Evolutionary conservation across 1,284 basidiomycete genomes (phyloP).

Genomic region (Leccinum solheimii): DNA sequence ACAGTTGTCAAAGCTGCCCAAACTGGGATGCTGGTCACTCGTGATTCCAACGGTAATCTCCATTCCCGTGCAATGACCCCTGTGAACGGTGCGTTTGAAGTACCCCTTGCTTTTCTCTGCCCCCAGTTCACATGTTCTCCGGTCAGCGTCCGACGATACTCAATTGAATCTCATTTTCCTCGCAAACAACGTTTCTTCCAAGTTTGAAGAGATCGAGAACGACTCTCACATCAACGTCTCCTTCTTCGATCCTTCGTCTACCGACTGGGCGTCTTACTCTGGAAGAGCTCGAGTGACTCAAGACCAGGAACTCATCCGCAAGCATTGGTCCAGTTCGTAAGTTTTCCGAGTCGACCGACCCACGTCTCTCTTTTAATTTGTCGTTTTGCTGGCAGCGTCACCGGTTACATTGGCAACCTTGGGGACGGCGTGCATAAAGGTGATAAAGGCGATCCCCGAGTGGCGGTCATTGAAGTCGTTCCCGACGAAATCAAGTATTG

Average conservation of each 20-base stretch:
- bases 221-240: slow-evolving; percentile 80
- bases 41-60: slow-evolving; percentile 69
- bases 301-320: slow-evolving; percentile 66
- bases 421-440: slow-evolving; percentile 88
- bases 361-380: neutral
- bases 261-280: slow-evolving; percentile 84
- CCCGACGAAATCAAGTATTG: slow-evolving; percentile 84
- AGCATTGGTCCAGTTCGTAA: slow-evolving; percentile 66
- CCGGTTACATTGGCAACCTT: slow-evolving; percentile 86
- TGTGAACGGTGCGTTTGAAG: slow-evolving; percentile 50
- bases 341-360: slow-evolving; percentile 20
- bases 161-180: slow-evolving; percentile 68
- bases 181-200: slow-evolving; percentile 75
- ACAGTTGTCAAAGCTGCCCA: slow-evolving; percentile 59
- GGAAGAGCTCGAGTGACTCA: slow-evolving; percentile 70
- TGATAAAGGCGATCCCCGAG: slow-evolving; percentile 76
- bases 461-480: slow-evolving; percentile 78
- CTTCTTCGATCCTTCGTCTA: slow-evolving; percentile 71
- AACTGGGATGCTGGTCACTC: slow-evolving; percentile 82
- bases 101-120: neutral
- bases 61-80: slow-evolving; percentile 88
- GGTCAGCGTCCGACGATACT: slow-evolving; percentile 45
- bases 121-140: neutral
- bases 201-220: slow-evolving; percentile 76
- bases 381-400: slow-evolving; percentile 40